Conservation (phyloP, 495 filamentous ascomycete genomes). For the Penicillium coffeae region DNA sequence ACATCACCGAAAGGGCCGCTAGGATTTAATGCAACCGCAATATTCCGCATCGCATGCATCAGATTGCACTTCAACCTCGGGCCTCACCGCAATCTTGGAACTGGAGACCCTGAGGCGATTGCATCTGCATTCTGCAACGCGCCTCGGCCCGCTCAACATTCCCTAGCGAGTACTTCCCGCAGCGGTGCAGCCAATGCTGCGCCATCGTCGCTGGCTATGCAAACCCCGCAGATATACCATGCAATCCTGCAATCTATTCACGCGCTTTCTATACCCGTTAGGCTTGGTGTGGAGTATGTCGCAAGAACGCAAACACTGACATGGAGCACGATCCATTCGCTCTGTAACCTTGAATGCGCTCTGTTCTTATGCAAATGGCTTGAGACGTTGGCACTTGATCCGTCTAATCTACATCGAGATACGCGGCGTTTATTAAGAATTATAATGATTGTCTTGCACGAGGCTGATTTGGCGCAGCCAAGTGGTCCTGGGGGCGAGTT, state of each 20-base stretch:
- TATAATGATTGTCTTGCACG: not conserved
- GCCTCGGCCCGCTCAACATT: not conserved
- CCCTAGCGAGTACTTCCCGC: not conserved
- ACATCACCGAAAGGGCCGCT: constrained; percentile 32
- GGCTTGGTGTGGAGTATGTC: constrained; percentile 33
- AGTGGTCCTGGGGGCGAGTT: not conserved
- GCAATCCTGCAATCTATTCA: constrained; percentile 37
- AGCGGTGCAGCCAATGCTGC: not conserved
- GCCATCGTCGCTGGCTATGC: not conserved
- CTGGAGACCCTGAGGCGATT: constrained; percentile 17
- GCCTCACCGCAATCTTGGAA: constrained; percentile 26
- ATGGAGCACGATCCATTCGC: constrained; percentile 38
- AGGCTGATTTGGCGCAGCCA: not conserved
- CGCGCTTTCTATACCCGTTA: constrained; percentile 37
- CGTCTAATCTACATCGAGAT: not conserved
- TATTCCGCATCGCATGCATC: constrained; percentile 35
- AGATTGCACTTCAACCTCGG: constrained; percentile 29
- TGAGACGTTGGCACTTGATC: constrained; percentile 1
- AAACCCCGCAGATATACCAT: constrained; percentile 19
- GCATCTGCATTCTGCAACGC: constrained; percentile 12
- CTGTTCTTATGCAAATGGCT: constrained; percentile 13
- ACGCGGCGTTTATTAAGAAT: constrained; percentile 1
- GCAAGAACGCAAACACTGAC: constrained; percentile 30
- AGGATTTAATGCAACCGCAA: constrained; percentile 35
- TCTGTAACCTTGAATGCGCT: constrained; percentile 22